These are phyloP conservation scores for Penicillium palitans DNA, from an alignment of 2,329 filamentous ascomycete genomes.

Conservation along the genomic window DNA sequence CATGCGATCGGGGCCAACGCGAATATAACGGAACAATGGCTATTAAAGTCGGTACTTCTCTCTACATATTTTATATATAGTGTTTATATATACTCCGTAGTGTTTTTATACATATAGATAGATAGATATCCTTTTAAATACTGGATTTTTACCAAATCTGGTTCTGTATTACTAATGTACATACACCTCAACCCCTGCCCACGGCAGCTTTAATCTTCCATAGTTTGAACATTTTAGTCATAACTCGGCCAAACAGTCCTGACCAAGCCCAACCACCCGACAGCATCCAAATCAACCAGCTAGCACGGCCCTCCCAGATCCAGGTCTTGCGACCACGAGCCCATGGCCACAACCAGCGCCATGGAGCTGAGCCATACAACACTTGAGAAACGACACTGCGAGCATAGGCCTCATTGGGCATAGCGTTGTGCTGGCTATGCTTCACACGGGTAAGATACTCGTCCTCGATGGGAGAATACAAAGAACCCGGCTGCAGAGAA, in stretches of 20 bases:
- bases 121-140: not conserved
- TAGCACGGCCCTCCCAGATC: constrained; percentile 54
- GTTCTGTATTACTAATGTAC: not conserved
- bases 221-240: constrained; percentile 55
- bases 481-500: constrained; percentile 48
- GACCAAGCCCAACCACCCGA: constrained; percentile 50
- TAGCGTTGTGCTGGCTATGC: constrained; percentile 56
- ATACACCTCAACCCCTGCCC: not conserved
- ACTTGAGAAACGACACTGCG: constrained; percentile 56
- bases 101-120: not conserved
- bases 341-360: constrained; percentile 54
- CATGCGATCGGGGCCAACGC: constrained; percentile 25
- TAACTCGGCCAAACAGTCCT: constrained; percentile 43
- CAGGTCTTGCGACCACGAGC: constrained; percentile 38
- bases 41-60: constrained; percentile 2
- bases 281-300: constrained; percentile 54
- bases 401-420: constrained; percentile 57
- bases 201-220: constrained; percentile 34
- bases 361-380: constrained; percentile 47
- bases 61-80: not conserved
- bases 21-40: constrained; percentile 34
- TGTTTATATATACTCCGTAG: too few relatives aligned
- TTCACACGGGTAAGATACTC: constrained; percentile 54
- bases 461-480: constrained; percentile 54
- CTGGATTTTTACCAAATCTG: not conserved